phyloP scores from a whole-genome alignment of 1,139 yeast species.

The Geotrichum australiense region DNA sequence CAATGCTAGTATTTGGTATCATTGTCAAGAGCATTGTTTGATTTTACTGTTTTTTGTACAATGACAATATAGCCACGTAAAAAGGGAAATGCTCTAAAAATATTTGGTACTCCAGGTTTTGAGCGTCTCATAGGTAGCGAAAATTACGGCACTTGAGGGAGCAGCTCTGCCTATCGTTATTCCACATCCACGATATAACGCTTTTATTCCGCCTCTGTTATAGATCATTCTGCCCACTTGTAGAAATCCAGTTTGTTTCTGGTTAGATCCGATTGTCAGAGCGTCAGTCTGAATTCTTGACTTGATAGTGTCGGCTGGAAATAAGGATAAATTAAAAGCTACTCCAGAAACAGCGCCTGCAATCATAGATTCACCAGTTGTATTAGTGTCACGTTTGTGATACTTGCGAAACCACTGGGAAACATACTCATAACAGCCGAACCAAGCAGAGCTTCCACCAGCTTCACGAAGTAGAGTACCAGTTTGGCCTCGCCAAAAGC shows the following conservation, averaged over 20 bases:
- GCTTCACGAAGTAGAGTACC: slow-evolving; percentile 82
- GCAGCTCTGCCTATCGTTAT: slow-evolving; percentile 75
- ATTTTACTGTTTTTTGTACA: too few relatives aligned
- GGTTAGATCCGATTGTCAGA: slow-evolving; percentile 22
- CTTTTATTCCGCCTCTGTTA: slow-evolving; percentile 49
- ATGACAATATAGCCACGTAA: too few relatives aligned
- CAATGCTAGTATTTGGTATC: too few relatives aligned
- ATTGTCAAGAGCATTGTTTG: too few relatives aligned
- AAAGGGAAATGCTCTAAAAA: too few relatives aligned
- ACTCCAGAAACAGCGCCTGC: slow-evolving; percentile 90
- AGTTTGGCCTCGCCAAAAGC: slow-evolving; percentile 79
- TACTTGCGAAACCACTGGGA: slow-evolving; percentile 36
- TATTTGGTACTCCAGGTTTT: too few relatives aligned
- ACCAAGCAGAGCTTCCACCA: slow-evolving; percentile 92
- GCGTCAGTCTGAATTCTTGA: slow-evolving; percentile 74
- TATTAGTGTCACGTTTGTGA: slow-evolving; percentile 23
- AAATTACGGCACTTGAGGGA: slow-evolving; percentile 86
- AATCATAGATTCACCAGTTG: slow-evolving; percentile 49
- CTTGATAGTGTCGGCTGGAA: slow-evolving; percentile 88
- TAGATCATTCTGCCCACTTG: slow-evolving; percentile 38
- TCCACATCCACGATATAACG: slow-evolving; percentile 79
- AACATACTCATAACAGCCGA: slow-evolving; percentile 72
- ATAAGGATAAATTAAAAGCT: slow-evolving; percentile 67
- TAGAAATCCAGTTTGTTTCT: slow-evolving; percentile 25
- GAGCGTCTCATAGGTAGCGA: slow-evolving; percentile 67